Base-by-base conservation (phyloP, 1,284 basidiomycete genomes). In the Microbotryum scabiosae region DNA sequence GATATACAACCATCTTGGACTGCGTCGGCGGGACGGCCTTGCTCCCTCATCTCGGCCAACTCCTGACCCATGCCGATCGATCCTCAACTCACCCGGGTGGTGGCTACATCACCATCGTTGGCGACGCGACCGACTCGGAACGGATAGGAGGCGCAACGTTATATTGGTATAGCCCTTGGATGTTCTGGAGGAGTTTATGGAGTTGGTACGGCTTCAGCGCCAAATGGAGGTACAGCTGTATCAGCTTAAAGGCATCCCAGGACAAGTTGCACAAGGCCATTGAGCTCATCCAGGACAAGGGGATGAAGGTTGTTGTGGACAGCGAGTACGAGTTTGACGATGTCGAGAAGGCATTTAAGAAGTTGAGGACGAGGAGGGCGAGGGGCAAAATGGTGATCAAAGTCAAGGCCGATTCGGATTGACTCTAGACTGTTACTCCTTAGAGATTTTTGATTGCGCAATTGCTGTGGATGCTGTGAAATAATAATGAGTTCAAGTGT, bases 241-340 rank as follows among this genome's bases (percentile, higher is more conserved):
- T 74, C 59, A 67, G 56, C 54, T 63, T 75, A 49, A 28, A 54
- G 21, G 51, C 51, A 25, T 47, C 25, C 43, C 64, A 54, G 18
- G 64, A 58, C 26, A 65, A 70, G 62, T 64, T 74, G n/a, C 65
- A 64, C 20, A 70, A 69, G 21, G 63, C 71, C 21, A 64, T 59
- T 2, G 57, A 56, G 47, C 68, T 72, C 41, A 26, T 67, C n/a
- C 54, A 67, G n/a, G 60, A 18, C 12, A 41, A 59, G 80, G 84
- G 82, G 51, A 20, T 69, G 46, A 55, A 68, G 30, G 78, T 84
- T 0, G 68, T 79, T 0, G 79, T 88, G 8, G 85, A 88, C 72
- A 83, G 82, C 0, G 80, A 82, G 3, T 81, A 76, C 63, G 71
- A 71, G 4, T 85, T 86, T 57, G 79, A 81, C 20, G 82, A 85